Percentiles rank a stretch among this genome's conserved stretches.
phyloP scores from a whole-genome alignment of 129 eudicot genomes.

The Deinandra increscens region DNA sequence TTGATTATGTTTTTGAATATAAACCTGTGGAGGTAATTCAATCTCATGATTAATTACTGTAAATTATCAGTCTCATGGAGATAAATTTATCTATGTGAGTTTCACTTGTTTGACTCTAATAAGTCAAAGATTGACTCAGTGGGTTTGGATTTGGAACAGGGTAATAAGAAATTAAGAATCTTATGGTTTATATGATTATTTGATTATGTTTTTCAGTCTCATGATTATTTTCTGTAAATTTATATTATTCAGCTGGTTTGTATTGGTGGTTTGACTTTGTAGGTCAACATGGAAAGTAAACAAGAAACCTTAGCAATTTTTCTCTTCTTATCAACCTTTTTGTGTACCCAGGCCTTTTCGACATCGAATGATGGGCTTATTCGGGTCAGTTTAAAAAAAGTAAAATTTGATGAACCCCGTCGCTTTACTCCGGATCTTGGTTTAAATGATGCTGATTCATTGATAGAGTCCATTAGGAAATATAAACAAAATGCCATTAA shows the following conservation, averaged over 20 bases:
- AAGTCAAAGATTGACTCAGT: constrained; percentile 18
- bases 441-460: constrained; percentile 29
- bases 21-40: too few relatives aligned
- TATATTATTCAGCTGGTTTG: not conserved
- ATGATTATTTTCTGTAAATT: not conserved
- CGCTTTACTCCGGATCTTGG: constrained; percentile 41
- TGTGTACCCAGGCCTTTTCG: constrained; percentile 37
- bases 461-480: constrained; percentile 32
- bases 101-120: constrained; percentile 8
- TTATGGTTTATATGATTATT: constrained; percentile 4
- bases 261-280: constrained; percentile 15
- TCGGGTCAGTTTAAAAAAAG: constrained; percentile 48
- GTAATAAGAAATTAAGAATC: not conserved
- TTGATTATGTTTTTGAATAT: not conserved
- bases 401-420: constrained; percentile 38
- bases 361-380: constrained; percentile 49
- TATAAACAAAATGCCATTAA: constrained; percentile 21
- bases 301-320: constrained; percentile 18
- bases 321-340: constrained; percentile 34
- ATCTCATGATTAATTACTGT: not conserved
- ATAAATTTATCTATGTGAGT: not conserved
- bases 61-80: too few relatives aligned
- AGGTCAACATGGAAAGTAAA: constrained; percentile 54
- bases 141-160: not conserved
- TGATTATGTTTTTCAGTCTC: not conserved